These are phyloP conservation scores for Hepatocystis sp. DNA, from an alignment of 169 alveolate genomes.

Conservation along the genomic window DNA sequence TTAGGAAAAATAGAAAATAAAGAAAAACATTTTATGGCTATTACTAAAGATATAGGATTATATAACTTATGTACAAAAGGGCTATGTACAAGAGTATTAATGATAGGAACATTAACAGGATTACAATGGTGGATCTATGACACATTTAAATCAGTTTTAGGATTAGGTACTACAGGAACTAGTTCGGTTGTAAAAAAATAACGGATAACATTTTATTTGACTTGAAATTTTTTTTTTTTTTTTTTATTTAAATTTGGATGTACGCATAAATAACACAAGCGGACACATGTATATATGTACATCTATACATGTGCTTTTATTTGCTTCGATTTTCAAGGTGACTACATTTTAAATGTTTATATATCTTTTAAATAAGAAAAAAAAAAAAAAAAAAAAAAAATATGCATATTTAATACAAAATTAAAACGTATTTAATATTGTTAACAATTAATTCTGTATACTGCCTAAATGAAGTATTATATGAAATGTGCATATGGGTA, in stretches of 20 bases:
- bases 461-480: too few species aligned
- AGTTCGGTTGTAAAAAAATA: slow-evolving; percentile 58
- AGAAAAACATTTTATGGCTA: slow-evolving; percentile 84
- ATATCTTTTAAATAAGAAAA: too few species aligned
- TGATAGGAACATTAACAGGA: slow-evolving; percentile 99
- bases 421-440: too few species aligned
- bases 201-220: slow-evolving; percentile 6
- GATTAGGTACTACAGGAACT: slow-evolving; percentile 87
- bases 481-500: too few species aligned
- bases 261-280: neutral
- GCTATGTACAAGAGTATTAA: slow-evolving; percentile 95
- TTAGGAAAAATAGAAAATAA: slow-evolving; percentile 90
- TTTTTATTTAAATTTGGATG: neutral
- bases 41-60: slow-evolving; percentile 84
- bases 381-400: neutral
- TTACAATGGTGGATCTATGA: slow-evolving; percentile 99
- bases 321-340: too few species aligned
- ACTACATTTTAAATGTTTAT: too few species aligned
- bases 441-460: too few species aligned
- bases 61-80: slow-evolving; percentile 89
- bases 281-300: neutral
- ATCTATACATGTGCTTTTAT: slow-evolving; percentile 7
- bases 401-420: neutral
- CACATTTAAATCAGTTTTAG: slow-evolving; percentile 92
- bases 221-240: neutral